A percentile compares a stretch with the other conserved stretches of the same genome.
These are phyloP conservation scores for Schizochytrium sp. DNA, from an alignment of 108 stramenopile genomes.

Conservation along the genomic window DNA sequence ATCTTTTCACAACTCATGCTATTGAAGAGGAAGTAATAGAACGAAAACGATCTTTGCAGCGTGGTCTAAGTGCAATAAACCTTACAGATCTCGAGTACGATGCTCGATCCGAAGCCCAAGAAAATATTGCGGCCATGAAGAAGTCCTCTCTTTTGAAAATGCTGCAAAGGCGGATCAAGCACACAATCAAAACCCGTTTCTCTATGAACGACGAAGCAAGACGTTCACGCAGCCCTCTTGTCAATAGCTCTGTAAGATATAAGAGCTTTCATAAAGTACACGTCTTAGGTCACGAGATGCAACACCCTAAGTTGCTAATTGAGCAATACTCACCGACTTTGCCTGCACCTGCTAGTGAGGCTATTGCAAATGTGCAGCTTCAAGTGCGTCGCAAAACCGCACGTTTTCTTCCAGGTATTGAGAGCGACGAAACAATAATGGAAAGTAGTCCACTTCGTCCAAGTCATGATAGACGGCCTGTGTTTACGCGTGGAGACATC, in stretches of 20 bases:
- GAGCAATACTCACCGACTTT: neutral
- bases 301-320: neutral
- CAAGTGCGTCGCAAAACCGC: neutral
- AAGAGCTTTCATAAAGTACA: neutral
- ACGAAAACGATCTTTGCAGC: no score
- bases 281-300: neutral
- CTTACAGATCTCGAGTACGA: no score
- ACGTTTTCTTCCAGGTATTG: neutral
- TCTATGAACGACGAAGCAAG: neutral
- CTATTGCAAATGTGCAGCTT: neutral
- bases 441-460: neutral
- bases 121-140: no score
- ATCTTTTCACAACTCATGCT: no score
- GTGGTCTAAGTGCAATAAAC: no score
- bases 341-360: neutral
- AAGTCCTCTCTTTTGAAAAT: no score
- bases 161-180: neutral
- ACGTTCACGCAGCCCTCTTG: neutral
- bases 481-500: neutral
- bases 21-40: no score
- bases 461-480: neutral
- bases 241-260: neutral
- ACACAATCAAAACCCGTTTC: neutral
- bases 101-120: no score
- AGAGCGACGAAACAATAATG: slow-evolving; percentile 36